These are phyloP conservation scores for Neonectria ditissima DNA, from an alignment of 2,329 filamentous ascomycete species.

Conservation along the genomic window DNA sequence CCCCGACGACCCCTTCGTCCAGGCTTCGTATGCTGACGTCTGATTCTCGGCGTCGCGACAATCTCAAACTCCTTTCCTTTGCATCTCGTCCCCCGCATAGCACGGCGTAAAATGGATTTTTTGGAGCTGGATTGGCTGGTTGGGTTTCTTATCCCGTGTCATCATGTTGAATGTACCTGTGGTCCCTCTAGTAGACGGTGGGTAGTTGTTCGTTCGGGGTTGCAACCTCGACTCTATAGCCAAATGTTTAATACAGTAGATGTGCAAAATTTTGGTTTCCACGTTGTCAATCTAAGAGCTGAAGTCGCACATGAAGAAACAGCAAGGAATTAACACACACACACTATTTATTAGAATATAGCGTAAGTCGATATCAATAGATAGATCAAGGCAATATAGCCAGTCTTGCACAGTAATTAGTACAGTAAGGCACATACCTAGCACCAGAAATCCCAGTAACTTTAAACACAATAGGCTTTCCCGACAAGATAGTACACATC, in stretches of 20 bases:
- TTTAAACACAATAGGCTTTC: no score
- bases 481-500: no score
- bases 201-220: not conserved
- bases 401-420: no score
- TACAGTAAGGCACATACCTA: no score
- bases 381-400: no score
- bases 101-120: conserved; percentile 38
- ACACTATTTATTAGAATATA: no score
- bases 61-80: conserved; percentile 6
- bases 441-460: no score
- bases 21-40: conserved; percentile 32
- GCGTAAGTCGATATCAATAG: no score
- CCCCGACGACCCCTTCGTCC: conserved; percentile 22
- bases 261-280: not conserved
- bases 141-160: not conserved
- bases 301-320: no score
- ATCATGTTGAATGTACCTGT: not conserved
- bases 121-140: not conserved
- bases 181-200: not conserved
- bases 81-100: conserved; percentile 34
- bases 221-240: not conserved
- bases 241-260: conserved; percentile 11
- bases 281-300: no score
- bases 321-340: no score
- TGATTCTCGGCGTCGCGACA: conserved; percentile 8